These are phyloP conservation scores for Sporobolomyces pararoseus DNA, from an alignment of 768 basidiomycete genomes.

Conservation along the genomic window DNA sequence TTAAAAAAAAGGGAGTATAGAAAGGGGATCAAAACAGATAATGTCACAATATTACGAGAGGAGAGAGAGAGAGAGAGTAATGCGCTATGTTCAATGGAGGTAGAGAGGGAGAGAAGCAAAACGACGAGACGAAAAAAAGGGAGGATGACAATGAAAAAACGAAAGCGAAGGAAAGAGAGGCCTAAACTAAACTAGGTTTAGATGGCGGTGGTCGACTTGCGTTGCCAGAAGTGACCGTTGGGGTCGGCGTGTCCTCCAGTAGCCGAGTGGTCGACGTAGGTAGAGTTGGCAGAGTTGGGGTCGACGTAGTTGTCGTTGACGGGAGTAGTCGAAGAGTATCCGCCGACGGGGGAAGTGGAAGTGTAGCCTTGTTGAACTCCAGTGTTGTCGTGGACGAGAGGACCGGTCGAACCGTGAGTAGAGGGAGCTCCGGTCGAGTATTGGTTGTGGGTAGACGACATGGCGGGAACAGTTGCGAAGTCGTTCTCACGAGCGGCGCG, in stretches of 20 bases:
- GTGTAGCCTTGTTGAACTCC: neutral
- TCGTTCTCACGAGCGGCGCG: slow-evolving; percentile 11
- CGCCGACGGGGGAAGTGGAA: neutral
- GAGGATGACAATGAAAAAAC: neutral
- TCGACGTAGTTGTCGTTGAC: slow-evolving; percentile 7
- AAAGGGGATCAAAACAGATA: too few species aligned
- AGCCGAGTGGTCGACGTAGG: too few species aligned
- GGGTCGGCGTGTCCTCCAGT: too few species aligned
- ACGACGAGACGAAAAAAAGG: neutral
- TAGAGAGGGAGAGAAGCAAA: neutral
- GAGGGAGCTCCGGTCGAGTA: neutral
- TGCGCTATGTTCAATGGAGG: neutral
- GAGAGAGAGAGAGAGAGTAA: too few species aligned
- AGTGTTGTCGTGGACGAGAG: slow-evolving; percentile 10
- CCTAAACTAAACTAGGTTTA: too few species aligned
- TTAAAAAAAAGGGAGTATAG: too few species aligned
- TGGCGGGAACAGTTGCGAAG: slow-evolving; percentile 29
- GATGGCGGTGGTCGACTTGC: slow-evolving; percentile 7
- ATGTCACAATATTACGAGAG: too few species aligned
- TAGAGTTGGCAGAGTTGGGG: neutral
- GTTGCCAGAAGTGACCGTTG: slow-evolving; percentile 31
- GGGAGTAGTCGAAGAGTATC: too few species aligned
- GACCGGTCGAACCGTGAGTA: neutral
- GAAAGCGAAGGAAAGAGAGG: too few species aligned
- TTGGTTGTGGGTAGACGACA: slow-evolving; percentile 15